Conservation (phyloP, 352 stramenopile genomes). For the Globisporangium spiculum region DNA sequence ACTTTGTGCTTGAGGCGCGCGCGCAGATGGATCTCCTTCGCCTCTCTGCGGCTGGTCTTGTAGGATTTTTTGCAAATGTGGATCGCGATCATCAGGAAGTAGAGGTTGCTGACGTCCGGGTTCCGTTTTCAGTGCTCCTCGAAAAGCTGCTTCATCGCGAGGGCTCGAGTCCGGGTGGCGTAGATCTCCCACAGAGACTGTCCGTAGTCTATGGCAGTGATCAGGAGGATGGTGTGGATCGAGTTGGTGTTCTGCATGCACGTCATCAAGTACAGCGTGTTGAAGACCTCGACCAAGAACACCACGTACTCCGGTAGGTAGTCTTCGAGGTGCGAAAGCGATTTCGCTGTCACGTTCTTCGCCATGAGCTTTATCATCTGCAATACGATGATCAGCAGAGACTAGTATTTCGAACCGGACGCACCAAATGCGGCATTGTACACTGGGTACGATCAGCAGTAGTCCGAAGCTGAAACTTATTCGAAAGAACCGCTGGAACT, state of each 20-base stretch:
- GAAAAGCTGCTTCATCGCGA: neutral
- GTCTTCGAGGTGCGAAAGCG: constrained; percentile 28
- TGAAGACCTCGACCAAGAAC: constrained; percentile 42
- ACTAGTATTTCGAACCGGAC: neutral
- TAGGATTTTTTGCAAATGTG: neutral
- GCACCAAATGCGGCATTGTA: constrained; percentile 22
- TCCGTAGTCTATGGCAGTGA: neutral
- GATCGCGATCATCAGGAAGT: constrained; percentile 4
- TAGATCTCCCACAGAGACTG: constrained; percentile 5
- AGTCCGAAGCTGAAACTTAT: neutral
- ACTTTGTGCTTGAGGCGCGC: constrained; percentile 1
- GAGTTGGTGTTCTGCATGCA: constrained; percentile 29
- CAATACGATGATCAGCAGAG: constrained; percentile 17
- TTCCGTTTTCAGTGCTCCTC: neutral
- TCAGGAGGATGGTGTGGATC: no score
- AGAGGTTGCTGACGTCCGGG: neutral
- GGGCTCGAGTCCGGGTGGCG: neutral
- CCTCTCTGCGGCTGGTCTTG: neutral
- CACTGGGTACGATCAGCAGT: constrained; percentile 21
- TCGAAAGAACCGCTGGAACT: constrained; percentile 6
- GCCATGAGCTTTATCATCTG: constrained; percentile 20
- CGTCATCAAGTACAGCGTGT: constrained; percentile 34
- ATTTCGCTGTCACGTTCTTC: constrained; percentile 21
- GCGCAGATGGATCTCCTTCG: neutral
- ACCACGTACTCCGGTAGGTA: constrained; percentile 34